These are phyloP conservation scores for Parastagonospora nodorum DNA, from an alignment of 2,329 filamentous ascomycete species.

Conservation along the genomic window DNA sequence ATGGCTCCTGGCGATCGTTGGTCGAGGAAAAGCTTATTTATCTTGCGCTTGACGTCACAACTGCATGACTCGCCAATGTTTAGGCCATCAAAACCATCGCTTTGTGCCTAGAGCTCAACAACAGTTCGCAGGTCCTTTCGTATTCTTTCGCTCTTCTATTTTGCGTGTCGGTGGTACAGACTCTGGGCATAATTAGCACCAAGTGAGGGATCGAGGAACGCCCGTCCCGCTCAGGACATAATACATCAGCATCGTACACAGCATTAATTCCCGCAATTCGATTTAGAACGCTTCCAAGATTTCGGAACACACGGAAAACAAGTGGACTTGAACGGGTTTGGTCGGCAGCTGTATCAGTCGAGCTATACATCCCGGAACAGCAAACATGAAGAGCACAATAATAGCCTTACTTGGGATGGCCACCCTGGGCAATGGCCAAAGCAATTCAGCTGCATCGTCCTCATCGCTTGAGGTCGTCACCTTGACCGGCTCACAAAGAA, in stretches of 20 bases:
- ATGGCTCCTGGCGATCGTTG: conserved; percentile 20
- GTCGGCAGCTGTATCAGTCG: too few relatives aligned
- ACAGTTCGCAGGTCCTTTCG: background rate
- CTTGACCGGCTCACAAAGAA: conserved; percentile 24
- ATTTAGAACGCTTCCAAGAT: too few relatives aligned
- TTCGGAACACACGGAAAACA: too few relatives aligned
- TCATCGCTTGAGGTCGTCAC: conserved; percentile 30
- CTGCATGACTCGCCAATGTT: conserved; percentile 6
- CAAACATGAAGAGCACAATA: conserved; percentile 27
- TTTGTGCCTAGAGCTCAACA: background rate
- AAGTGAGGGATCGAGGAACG: too few relatives aligned
- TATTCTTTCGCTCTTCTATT: too few relatives aligned
- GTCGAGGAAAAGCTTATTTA: conserved; percentile 5
- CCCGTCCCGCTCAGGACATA: too few relatives aligned
- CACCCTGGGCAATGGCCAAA: conserved; percentile 28
- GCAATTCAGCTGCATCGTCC: conserved; percentile 23
- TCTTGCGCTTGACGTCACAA: conserved; percentile 26
- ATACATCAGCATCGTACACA: too few relatives aligned
- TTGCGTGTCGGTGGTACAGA: too few relatives aligned
- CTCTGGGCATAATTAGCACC: too few relatives aligned
- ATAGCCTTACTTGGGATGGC: conserved; percentile 31
- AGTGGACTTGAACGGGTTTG: too few relatives aligned
- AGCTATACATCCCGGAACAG: background rate
- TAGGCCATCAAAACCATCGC: conserved; percentile 11
- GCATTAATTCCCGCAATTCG: too few relatives aligned